These are phyloP conservation scores for Venturia oleaginea DNA, from an alignment of 2,329 filamentous ascomycete species.

Conservation along the genomic window DNA sequence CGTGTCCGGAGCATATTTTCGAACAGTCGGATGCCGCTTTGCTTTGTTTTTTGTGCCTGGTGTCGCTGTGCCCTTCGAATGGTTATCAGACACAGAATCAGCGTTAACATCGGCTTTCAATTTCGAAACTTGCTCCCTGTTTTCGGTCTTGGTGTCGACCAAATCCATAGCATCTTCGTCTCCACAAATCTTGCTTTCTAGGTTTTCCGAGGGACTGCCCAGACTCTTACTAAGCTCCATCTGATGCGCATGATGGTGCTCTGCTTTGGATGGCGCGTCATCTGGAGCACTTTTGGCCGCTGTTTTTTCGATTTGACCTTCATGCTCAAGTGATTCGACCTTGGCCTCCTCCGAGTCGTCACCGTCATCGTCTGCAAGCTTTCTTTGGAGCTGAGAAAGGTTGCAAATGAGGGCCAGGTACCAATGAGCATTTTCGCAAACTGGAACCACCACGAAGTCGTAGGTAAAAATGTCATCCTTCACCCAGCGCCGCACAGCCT, in stretches of 20 bases:
- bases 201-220: neutral
- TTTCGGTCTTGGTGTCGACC: neutral
- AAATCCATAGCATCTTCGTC: neutral
- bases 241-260: neutral
- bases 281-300: neutral
- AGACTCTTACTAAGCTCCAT: neutral
- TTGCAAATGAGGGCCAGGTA: slow-evolving; percentile 95
- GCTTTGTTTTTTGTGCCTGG: slow-evolving; percentile 18
- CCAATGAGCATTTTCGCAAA: slow-evolving; percentile 85
- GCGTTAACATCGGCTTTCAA: neutral
- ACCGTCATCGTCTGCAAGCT: neutral
- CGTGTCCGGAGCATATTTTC: slow-evolving; percentile 16
- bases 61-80: neutral
- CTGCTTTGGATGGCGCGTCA: neutral
- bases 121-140: neutral
- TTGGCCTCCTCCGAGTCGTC: neutral
- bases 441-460: slow-evolving; percentile 84
- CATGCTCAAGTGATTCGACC: neutral
- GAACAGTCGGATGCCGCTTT: slow-evolving; percentile 11
- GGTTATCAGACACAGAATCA: neutral
- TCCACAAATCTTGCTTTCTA: neutral
- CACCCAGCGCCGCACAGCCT: slow-evolving; percentile 75
- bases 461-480: slow-evolving; percentile 75
- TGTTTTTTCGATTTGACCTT: neutral
- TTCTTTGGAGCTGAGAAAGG: slow-evolving; percentile 51